Percentiles rank a stretch among this genome's conserved stretches.
These are phyloP conservation scores for Coffea canephora DNA, from an alignment of 257 asterid genomes.

Conservation along the genomic window DNA sequence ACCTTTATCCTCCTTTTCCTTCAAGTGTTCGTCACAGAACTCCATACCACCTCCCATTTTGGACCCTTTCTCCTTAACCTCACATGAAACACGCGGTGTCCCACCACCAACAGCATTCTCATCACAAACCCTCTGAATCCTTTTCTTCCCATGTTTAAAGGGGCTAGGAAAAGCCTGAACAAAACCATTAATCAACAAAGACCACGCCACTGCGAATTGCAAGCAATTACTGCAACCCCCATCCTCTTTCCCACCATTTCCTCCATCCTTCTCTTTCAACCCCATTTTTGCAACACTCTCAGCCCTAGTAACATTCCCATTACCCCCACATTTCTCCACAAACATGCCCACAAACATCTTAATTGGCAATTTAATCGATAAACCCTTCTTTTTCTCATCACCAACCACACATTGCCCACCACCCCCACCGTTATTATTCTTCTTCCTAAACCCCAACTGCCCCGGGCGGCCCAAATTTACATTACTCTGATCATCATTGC, in stretches of 20 bases:
- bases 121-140: constrained; percentile 40
- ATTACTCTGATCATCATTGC: constrained; percentile 10
- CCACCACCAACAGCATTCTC: constrained; percentile 24
- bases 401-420: constrained; percentile 30
- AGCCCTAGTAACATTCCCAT: constrained; percentile 26
- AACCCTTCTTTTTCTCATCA: constrained; percentile 47
- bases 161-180: constrained; percentile 71
- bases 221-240: constrained; percentile 51
- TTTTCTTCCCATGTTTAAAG: constrained; percentile 54
- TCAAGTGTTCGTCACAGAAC: constrained; percentile 22
- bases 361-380: constrained; percentile 38
- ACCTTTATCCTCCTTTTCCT: constrained; percentile 50
- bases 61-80: constrained; percentile 35
- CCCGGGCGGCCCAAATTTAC: constrained; percentile 22
- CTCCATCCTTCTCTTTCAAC: constrained; percentile 37
- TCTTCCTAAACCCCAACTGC: constrained; percentile 42
- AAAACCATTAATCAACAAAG: constrained; percentile 58
- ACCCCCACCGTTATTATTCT: constrained; percentile 22
- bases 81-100: constrained; percentile 27
- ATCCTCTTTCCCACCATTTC: constrained; percentile 42
- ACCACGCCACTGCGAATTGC: constrained; percentile 63
- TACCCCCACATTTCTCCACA: constrained; percentile 43
- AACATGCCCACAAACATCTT: constrained; percentile 61
- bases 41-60: constrained; percentile 12
- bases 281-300: constrained; percentile 45